Base-by-base conservation (phyloP, 2,329 filamentous ascomycete species). In the Chaetomium sp. region DNA sequence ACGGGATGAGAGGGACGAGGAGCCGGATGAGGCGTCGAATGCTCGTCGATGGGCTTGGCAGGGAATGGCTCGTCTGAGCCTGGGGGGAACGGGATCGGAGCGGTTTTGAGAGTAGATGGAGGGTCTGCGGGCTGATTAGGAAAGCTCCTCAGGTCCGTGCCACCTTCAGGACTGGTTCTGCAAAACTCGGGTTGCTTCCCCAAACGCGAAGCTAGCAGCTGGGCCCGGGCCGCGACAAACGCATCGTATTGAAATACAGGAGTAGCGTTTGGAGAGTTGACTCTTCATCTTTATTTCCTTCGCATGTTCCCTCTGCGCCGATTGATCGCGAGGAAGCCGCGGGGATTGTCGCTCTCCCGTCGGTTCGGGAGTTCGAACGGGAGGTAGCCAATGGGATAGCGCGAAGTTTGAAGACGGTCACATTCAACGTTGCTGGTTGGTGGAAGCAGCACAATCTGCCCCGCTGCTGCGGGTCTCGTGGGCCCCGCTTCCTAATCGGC, bases 31-130 rank as follows among this genome's bases (percentile, higher is more conserved):
- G 33, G 49, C 40, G 41, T 45, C 41, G 33, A 36, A 45, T 6
- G n/a, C 33, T 44, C 19, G 49, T 14, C 19, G 7, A n/a, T 27
- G 37, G 50, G 50, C 42, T 46, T 52, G 50, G 50, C 50, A 27
- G 12, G 42, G 42, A 33, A 46, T 19, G 32, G 27, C 7, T 9
- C 27, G 11, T 42, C 12, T 46, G 52, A 32, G 19, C 19, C 19
- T 27, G 19, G 19, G 19, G 19, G 19, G 19, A 27, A 27, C 19
- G 19, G 40, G 43, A 11, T 42, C 14, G 44, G 48, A 34, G 49
- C 14, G 27, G 40, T 34, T 51, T 43, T 51, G 33, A 50, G 36
- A 40, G 14, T 3, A 27, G 19, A 27, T 27, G 19, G 19, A 27
- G 36, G 11, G 12, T 9, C 32, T 43, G 49, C 32, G 19, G 11